These are phyloP conservation scores for Parastagonospora nodorum DNA, from an alignment of 2,329 filamentous ascomycete genomes.

Conservation along the genomic window DNA sequence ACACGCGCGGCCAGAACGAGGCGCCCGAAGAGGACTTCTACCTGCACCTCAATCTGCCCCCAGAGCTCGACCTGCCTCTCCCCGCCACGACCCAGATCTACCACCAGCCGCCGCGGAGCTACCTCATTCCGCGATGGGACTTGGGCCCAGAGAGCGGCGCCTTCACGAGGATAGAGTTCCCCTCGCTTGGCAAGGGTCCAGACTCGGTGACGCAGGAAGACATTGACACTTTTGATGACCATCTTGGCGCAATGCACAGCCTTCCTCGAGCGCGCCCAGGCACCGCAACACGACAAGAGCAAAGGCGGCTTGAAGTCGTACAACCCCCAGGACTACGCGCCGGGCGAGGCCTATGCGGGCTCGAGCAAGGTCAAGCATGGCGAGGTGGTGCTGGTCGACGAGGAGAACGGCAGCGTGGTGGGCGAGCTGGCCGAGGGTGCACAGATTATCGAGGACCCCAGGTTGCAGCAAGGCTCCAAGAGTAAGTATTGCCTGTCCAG, in stretches of 20 bases:
- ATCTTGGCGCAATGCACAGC: constrained; percentile 97
- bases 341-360: constrained; percentile 76
- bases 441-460: constrained; percentile 75
- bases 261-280: constrained; percentile 81
- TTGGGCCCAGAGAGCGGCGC: constrained; percentile 84
- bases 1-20: constrained; percentile 62
- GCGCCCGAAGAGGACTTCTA: constrained; percentile 81
- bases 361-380: constrained; percentile 54
- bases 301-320: constrained; percentile 58
- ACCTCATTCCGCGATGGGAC: constrained; percentile 95
- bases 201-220: constrained; percentile 80
- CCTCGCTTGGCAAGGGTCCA: constrained; percentile 68
- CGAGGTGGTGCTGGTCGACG: constrained; percentile 89
- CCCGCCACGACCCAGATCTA: constrained; percentile 97
- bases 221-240: constrained; percentile 93
- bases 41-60: constrained; percentile 90
- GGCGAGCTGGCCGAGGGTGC: constrained; percentile 87
- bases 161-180: constrained; percentile 93
- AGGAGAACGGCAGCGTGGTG: constrained; percentile 94
- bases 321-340: constrained; percentile 79
- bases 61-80: constrained; percentile 89
- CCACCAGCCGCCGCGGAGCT: constrained; percentile 89
- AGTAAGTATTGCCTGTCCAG: constrained; percentile 58
- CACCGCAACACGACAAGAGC: constrained; percentile 55
- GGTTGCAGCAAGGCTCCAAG: constrained; percentile 85